Evolutionary conservation across 108 stramenopile genomes (phyloP).

Genomic region (Aurantiochytrium sp.): DNA sequence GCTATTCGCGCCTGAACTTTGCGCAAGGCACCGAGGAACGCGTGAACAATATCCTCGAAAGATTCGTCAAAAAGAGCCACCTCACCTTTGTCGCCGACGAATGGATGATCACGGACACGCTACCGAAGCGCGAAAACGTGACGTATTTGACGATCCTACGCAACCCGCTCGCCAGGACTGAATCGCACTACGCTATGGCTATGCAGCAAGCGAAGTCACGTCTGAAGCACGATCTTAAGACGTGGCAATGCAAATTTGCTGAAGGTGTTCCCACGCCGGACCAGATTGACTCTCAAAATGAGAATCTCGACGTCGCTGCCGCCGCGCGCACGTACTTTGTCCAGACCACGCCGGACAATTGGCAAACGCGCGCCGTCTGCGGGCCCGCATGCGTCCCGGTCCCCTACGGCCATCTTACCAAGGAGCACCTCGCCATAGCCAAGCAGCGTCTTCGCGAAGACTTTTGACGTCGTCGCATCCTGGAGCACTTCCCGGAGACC

Average conservation of each 20-base stretch:
- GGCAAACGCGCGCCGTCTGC: not conserved
- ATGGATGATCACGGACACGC: not conserved
- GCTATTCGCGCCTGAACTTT: too few relatives aligned
- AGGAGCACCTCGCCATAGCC: not conserved
- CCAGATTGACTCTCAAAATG: too few relatives aligned
- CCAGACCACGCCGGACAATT: not conserved
- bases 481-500: not conserved
- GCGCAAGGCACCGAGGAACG: too few relatives aligned
- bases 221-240: not conserved
- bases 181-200: not conserved
- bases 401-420: not conserved
- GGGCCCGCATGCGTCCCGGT: not conserved
- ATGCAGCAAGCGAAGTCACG: not conserved
- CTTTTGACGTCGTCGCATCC: not conserved
- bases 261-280: too few relatives aligned
- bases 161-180: not conserved
- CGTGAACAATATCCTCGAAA: too few relatives aligned
- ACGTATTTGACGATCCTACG: not conserved
- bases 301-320: not conserved
- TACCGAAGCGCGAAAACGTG: not conserved
- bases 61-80: too few relatives aligned
- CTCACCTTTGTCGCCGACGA: not conserved
- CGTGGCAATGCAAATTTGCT: too few relatives aligned
- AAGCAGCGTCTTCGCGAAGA: not conserved
- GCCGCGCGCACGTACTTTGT: not conserved